Base-by-base conservation (phyloP, 768 basidiomycete species). In the Coprinopsis sp. region DNA sequence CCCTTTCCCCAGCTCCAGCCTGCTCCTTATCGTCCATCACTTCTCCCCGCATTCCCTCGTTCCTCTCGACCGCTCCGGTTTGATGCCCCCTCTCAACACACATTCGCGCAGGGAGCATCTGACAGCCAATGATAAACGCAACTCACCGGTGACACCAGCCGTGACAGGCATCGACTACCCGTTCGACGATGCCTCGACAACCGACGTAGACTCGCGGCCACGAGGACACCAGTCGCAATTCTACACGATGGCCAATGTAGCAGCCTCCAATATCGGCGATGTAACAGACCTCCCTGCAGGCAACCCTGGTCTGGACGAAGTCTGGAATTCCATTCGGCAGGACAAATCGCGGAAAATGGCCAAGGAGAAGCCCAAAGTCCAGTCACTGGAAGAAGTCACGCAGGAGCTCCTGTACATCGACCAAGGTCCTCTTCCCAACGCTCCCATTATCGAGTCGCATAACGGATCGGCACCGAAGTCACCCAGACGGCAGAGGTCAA, bases 271-370 rank as follows among this genome's bases (percentile, higher is more conserved):
- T 34, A 64, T 76, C 52, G 71, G 74, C 51, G 71, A 72, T 44
- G 65, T 62, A 28, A 57, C 54, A 22, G 69, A 69, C 43, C 71
- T 70, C 18, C 68, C 70, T 14, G 60, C 62, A 22, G 71, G 73
- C 40, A 57, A 64, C 23, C 55, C 67, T 25, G 66, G 71, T 12
- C 64, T 87, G 51, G 75, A 84, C 55, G 66, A 76, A 18, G 63
- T 87, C n/a, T 87, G 85, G 85, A 74, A 67, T 47, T 71, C 75
- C 45, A 73, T 87, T 43, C 75, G 83, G 36, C 73, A 76, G 60
- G 70, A 76, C 63, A 87, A 87, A 62, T 79, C 78, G 40, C 72
- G 69, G 52, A 74, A 75, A 54, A 81, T 87, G 72, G 82, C 81
- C 33, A 79, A 79, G 54, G 74, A 81, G 55, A 78, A 78, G 42